phyloP scores from a whole-genome alignment of 257 asterid genomes.

The Linaria vulgaris region DNA sequence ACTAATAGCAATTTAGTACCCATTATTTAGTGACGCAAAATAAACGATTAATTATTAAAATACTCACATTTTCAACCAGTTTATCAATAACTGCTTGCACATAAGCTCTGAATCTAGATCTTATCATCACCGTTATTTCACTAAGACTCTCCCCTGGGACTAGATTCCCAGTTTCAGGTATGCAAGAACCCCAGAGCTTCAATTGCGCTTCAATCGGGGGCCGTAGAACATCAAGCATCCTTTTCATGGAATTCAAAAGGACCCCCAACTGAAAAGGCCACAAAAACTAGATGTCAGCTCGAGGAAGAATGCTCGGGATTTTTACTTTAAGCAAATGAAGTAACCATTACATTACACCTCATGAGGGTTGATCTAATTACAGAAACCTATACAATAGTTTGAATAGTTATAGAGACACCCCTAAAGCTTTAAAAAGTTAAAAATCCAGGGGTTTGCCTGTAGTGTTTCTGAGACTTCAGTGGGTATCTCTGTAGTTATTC shows the following conservation, averaged over 20 bases:
- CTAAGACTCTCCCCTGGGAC: conserved; percentile 76
- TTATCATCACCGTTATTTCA: conserved; percentile 83
- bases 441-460: too few species aligned
- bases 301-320: background rate
- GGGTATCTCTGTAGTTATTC: too few species aligned
- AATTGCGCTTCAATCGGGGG: conserved; percentile 72
- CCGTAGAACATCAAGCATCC: conserved; percentile 72
- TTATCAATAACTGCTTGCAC: conserved; percentile 75
- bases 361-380: too few species aligned
- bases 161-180: conserved; percentile 60
- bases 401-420: too few species aligned
- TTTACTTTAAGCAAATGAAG: too few species aligned
- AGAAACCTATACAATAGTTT: too few species aligned
- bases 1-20: background rate
- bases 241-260: conserved; percentile 77
- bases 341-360: too few species aligned
- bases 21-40: background rate
- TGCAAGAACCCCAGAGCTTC: conserved; percentile 81
- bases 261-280: conserved; percentile 68
- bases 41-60: background rate
- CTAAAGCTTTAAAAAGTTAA: too few species aligned
- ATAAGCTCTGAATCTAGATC: conserved; percentile 81
- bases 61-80: conserved; percentile 81
- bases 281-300: background rate
- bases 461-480: too few species aligned